Evolutionary conservation across 441 rosid species (phyloP).

Genomic region (Hura crepitans): DNA sequence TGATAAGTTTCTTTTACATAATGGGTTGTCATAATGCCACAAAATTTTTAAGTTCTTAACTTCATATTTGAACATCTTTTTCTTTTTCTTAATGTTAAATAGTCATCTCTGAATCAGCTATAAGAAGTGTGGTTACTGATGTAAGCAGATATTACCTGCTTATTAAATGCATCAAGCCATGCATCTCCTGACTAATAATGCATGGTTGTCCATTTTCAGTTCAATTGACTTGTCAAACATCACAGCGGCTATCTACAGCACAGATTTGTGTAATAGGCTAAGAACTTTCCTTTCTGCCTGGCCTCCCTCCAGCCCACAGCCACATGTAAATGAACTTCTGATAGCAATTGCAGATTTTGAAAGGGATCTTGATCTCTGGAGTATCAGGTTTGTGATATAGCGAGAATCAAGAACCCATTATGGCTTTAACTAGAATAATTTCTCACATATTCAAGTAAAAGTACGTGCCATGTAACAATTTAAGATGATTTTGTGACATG

Average conservation of each 20-base stretch:
- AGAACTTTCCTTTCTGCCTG: conserved; percentile 73
- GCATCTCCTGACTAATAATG: conserved; percentile 14
- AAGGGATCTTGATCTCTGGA: conserved; percentile 75
- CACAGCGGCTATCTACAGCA: conserved; percentile 76
- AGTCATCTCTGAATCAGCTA: background rate
- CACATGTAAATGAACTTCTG: conserved; percentile 81
- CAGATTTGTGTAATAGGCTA: conserved; percentile 65
- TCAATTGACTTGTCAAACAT: conserved; percentile 85
- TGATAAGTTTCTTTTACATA: background rate
- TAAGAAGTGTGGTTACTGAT: background rate
- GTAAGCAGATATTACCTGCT: background rate
- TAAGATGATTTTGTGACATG: conserved; percentile 23
- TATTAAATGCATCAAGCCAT: background rate
- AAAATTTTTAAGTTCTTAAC: background rate
- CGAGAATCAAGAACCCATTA: conserved; percentile 1
- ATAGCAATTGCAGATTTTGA: conserved; percentile 79
- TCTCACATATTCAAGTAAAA: background rate
- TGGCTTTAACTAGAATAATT: background rate
- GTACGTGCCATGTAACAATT: conserved; percentile 1
- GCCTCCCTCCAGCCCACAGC: conserved; percentile 82
- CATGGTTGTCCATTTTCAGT: conserved; percentile 42
- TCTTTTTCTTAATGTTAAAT: background rate
- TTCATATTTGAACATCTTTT: background rate
- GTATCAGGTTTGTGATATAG: conserved; percentile 64
- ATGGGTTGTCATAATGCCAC: background rate